phyloP scores from a whole-genome alignment of 305 asterid species.

The Striga hermonthica region DNA sequence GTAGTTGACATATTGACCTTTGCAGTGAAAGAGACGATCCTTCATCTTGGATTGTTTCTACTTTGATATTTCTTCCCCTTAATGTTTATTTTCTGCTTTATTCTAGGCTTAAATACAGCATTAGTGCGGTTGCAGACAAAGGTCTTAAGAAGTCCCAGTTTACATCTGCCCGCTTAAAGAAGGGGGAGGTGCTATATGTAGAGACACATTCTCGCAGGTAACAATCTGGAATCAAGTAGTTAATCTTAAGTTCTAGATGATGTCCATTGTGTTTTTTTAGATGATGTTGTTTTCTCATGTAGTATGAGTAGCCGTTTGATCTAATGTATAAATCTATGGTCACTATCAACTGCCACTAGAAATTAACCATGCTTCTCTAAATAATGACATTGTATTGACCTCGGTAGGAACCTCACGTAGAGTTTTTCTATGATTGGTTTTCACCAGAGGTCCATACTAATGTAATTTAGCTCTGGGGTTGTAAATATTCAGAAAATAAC shows the following conservation, averaged over 20 bases:
- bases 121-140: conserved; percentile 93
- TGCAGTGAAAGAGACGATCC: no score
- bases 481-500: no score
- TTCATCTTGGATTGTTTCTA: not conserved
- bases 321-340: conserved; percentile 7
- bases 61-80: conserved; percentile 23
- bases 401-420: no score
- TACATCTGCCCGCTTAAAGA: conserved; percentile 90
- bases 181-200: conserved; percentile 86
- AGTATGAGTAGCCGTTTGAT: conserved; percentile 7
- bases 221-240: conserved; percentile 8
- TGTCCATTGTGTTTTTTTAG: conserved; percentile 21
- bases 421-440: no score
- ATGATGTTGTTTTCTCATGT: not conserved
- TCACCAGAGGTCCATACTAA: no score
- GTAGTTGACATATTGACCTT: not conserved
- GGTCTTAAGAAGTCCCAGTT: conserved; percentile 76
- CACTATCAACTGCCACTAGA: conserved; percentile 1
- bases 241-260: conserved; percentile 12
- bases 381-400: no score
- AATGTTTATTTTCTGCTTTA: conserved; percentile 30
- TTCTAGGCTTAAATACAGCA: conserved; percentile 85
- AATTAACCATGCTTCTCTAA: not conserved
- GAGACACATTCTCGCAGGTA: conserved; percentile 88
- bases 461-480: no score